Base-by-base conservation (phyloP, 495 filamentous ascomycete species). In the Patellaria atrata region DNA sequence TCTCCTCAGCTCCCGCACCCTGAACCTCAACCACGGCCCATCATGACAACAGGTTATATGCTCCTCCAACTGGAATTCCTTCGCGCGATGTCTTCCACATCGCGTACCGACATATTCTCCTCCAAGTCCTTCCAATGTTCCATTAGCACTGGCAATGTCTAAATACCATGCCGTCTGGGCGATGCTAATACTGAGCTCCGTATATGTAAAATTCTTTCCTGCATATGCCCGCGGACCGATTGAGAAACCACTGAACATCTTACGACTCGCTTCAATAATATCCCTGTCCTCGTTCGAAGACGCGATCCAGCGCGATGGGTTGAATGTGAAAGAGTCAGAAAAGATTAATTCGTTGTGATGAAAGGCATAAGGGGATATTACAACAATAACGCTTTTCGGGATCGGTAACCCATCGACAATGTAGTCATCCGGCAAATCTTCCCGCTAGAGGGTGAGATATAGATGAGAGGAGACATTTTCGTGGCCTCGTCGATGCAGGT, bases 391-490 rank as follows among this genome's bases (percentile, higher is more conserved):
- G 7, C 67, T 69, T 7, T 51, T 59, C 0, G 67, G 67, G 11
- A 75, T 50, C 36, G 59, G 59, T 7, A 67, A 50, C 7, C 64
- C 65, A 27, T 71, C 65, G 9, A 79, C 62, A 6, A 58, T 44
- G 5, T 65, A 55, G 8, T 77, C 78, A 26, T 75, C 77, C 0
- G 59, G 35, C 2, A 74, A 60, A 3, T 82, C 76, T 44, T 75
- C 66, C 22, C 75, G 62, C 5, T 67, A 68, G 4, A 79, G 52
- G 3, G 68, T 54, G 8, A n/a, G n/a, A n/a, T n/a, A n/a, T n/a
- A n/a, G n/a, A n/a, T n/a, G n/a, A n/a, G n/a, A n/a, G 42, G 36
- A 1, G 34, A 29, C 24, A 40, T 35, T 24, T 34, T 35, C 42
- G 35, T 29, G 6, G 42, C 27, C 22, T 45, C 42, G 2, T 37